Evolutionary conservation across 2,329 filamentous ascomycete species (phyloP).

Genomic region (Colletotrichum lupini): DNA sequence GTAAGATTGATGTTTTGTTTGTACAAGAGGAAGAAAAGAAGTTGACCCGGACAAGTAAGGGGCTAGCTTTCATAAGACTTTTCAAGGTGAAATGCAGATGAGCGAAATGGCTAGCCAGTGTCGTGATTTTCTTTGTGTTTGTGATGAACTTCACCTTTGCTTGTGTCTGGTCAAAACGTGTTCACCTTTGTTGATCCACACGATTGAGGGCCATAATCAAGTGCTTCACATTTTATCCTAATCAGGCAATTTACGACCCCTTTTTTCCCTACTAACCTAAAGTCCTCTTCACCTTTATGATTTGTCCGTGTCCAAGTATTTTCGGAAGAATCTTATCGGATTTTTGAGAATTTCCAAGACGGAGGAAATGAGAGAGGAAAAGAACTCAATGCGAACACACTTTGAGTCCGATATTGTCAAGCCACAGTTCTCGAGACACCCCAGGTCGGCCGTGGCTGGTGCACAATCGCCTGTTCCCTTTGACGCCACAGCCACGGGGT

Average conservation of each 20-base stretch:
- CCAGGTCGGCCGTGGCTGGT: neutral
- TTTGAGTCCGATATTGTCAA: neutral
- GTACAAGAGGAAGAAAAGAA: neutral
- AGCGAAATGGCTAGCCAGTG: neutral
- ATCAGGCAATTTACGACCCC: neutral
- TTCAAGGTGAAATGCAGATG: neutral
- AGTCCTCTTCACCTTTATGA: too few relatives aligned
- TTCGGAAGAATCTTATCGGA: too few relatives aligned
- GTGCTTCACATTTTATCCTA: neutral
- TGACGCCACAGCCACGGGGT: neutral
- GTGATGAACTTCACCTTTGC: neutral
- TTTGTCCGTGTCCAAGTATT: too few relatives aligned
- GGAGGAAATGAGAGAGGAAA: neutral
- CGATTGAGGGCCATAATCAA: neutral
- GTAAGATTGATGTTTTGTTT: neutral
- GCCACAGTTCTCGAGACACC: neutral
- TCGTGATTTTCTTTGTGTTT: too few relatives aligned
- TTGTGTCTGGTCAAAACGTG: neutral
- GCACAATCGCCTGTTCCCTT: neutral
- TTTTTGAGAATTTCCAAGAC: neutral
- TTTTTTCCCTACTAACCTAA: too few relatives aligned
- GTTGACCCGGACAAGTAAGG: neutral
- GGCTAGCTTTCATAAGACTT: neutral
- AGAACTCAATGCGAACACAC: too few relatives aligned
- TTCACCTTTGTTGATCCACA: neutral